These are phyloP conservation scores for Rehmannia glutinosa DNA, from an alignment of 257 asterid species.

Conservation along the genomic window DNA sequence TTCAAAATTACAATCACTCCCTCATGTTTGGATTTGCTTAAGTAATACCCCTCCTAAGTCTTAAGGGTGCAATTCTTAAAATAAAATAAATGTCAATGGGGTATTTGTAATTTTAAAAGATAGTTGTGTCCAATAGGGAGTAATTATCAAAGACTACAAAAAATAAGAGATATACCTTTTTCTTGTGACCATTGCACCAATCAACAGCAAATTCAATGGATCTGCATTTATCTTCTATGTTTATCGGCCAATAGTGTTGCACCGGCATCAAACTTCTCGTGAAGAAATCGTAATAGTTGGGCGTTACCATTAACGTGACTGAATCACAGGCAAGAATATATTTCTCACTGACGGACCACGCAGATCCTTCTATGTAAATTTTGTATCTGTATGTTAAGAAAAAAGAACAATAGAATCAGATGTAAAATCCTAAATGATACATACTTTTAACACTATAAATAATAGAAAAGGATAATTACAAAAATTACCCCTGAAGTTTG, in stretches of 20 bases:
- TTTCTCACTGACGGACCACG: constrained; percentile 79
- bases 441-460: neutral
- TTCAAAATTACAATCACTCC: too few species aligned
- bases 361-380: constrained; percentile 62
- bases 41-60: too few species aligned
- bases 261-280: constrained; percentile 55
- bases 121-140: neutral
- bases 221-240: constrained; percentile 41
- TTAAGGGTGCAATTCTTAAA: too few species aligned
- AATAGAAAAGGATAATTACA: too few species aligned
- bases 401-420: neutral
- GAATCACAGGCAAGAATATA: constrained; percentile 70
- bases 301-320: constrained; percentile 39
- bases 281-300: constrained; percentile 58
- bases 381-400: constrained; percentile 34
- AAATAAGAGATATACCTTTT: constrained; percentile 33
- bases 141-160: neutral
- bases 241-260: constrained; percentile 60
- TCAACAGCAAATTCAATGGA: constrained; percentile 62
- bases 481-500: too few species aligned
- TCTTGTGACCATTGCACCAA: constrained; percentile 48
- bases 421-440: neutral
- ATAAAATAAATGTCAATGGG: too few species aligned
- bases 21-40: too few species aligned
- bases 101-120: neutral